A percentile compares a stretch with the other conserved stretches of the same genome.
Evolutionary conservation across 108 stramenopile species (phyloP).

Genomic region (Fragilaria radians): DNA sequence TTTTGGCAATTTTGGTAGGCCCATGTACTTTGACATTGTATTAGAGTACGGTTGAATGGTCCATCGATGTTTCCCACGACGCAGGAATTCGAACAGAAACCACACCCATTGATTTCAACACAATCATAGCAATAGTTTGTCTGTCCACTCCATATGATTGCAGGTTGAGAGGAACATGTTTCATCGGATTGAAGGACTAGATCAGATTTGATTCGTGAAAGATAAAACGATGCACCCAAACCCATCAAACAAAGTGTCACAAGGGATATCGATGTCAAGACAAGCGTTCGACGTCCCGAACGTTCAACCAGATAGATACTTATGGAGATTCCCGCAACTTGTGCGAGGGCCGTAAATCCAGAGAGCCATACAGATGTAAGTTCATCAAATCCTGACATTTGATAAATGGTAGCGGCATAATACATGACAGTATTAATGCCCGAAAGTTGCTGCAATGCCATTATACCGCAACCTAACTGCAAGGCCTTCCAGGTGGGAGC

Average conservation of each 20-base stretch:
- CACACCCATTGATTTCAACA: constrained; percentile 51
- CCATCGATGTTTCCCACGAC: constrained; percentile 22
- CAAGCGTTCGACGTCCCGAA: constrained; percentile 55
- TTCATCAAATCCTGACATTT: constrained; percentile 77
- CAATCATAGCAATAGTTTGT: constrained; percentile 67
- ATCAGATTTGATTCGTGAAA: constrained; percentile 32
- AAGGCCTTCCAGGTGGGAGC: constrained; percentile 50
- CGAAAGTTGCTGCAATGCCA: constrained; percentile 73
- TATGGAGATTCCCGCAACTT: constrained; percentile 61
- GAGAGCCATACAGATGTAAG: constrained; percentile 54
- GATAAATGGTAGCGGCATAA: constrained; percentile 80
- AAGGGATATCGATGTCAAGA: constrained; percentile 42
- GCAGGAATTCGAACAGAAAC: constrained; percentile 44
- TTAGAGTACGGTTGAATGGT: constrained; percentile 10
- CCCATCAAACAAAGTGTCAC: constrained; percentile 47
- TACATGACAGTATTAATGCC: constrained; percentile 95
- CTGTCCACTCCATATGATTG: constrained; percentile 48
- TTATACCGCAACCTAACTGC: constrained; percentile 76
- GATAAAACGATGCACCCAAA: constrained; percentile 59
- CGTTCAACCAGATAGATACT: constrained; percentile 69
- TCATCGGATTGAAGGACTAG: constrained; percentile 9
- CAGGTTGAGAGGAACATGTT: constrained; percentile 30
- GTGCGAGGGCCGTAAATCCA: constrained; percentile 77
- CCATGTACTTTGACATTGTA: constrained; percentile 9
- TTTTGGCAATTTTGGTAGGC: constrained; percentile 34